Conservation (phyloP, 164 flowering plant genomes). For the Piper betle region DNA sequence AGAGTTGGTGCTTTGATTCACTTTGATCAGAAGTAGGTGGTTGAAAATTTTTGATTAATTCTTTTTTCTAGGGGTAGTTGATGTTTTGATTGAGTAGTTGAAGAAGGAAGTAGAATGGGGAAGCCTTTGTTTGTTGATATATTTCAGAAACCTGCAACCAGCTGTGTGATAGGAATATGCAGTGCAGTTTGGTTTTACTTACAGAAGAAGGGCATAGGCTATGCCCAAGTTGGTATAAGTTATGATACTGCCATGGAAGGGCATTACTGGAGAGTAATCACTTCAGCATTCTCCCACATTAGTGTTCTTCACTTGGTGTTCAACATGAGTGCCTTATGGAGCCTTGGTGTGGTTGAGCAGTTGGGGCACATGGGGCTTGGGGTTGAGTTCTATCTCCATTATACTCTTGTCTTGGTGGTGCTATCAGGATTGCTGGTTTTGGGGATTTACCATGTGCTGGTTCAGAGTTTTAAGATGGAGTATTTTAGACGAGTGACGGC, state of each 20-base stretch:
- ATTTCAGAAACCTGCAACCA: slow-evolving; percentile 87
- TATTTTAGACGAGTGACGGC: slow-evolving; percentile 88
- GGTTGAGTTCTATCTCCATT: slow-evolving; percentile 65
- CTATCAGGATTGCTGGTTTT: slow-evolving; percentile 68
- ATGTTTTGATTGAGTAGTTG: no score
- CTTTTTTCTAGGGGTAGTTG: no score
- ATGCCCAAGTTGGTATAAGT: slow-evolving; percentile 82
- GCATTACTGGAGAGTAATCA: slow-evolving; percentile 91
- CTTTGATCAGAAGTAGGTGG: no score
- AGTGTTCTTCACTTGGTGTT: slow-evolving; percentile 87
- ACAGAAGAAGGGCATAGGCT: slow-evolving; percentile 84
- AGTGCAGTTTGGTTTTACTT: slow-evolving; percentile 79
- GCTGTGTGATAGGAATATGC: slow-evolving; percentile 70
- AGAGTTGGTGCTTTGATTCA: no score
- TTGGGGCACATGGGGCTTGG: slow-evolving; percentile 70
- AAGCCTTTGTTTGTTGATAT: slow-evolving; percentile 73
- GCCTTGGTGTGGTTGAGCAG: slow-evolving; percentile 81
- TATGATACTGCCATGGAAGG: slow-evolving; percentile 80
- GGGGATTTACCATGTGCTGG: slow-evolving; percentile 60
- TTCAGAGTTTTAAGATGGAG: slow-evolving; percentile 69
- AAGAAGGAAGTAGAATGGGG: slow-evolving; percentile 43
- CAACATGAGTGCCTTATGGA: slow-evolving; percentile 98
- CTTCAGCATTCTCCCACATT: slow-evolving; percentile 85
- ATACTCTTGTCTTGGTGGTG: slow-evolving; percentile 65
- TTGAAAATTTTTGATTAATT: no score